Conservation (phyloP, 495 filamentous ascomycete species). For the Thozetella sp. region DNA sequence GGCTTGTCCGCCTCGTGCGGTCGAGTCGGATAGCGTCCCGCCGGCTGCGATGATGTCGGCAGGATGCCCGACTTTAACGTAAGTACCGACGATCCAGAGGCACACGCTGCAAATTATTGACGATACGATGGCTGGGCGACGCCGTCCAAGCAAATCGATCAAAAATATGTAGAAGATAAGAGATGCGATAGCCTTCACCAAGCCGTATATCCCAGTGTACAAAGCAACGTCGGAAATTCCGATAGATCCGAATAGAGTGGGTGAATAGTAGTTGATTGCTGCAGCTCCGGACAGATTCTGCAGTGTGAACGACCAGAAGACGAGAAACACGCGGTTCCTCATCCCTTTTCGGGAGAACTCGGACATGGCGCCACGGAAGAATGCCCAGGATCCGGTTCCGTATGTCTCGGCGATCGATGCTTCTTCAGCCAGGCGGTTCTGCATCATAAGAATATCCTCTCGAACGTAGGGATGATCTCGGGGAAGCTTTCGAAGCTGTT, state of each 20-base stretch:
- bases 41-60: slow-evolving; percentile 28
- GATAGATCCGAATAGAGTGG: slow-evolving; percentile 31
- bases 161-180: slow-evolving; percentile 30
- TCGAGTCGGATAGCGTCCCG: slow-evolving; percentile 24
- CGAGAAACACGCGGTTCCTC: slow-evolving; percentile 33
- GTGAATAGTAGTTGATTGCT: slow-evolving; percentile 37
- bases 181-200: slow-evolving; percentile 26
- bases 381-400: slow-evolving; percentile 16
- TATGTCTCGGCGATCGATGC: slow-evolving; percentile 15
- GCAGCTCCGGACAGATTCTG: slow-evolving; percentile 27
- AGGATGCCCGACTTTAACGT: slow-evolving; percentile 29
- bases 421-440: slow-evolving; percentile 26
- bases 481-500: slow-evolving; percentile 16
- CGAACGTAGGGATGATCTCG: slow-evolving; percentile 22
- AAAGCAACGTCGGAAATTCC: slow-evolving; percentile 30
- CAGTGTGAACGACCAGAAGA: slow-evolving; percentile 37
- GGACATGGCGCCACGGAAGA: slow-evolving; percentile 22
- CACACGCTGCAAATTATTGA: slow-evolving; percentile 28
- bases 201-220: slow-evolving; percentile 32
- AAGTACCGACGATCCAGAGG: slow-evolving; percentile 27
- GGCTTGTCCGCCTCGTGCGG: slow-evolving; percentile 28
- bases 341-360: slow-evolving; percentile 30
- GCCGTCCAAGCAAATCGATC: slow-evolving; percentile 27
- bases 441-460: slow-evolving; percentile 17
- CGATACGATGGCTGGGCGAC: slow-evolving; percentile 30